A percentile compares a stretch with the other conserved stretches of the same genome.
Evolutionary conservation across 805 yeast species (phyloP).

Genomic region (Suhomyces sp.): DNA sequence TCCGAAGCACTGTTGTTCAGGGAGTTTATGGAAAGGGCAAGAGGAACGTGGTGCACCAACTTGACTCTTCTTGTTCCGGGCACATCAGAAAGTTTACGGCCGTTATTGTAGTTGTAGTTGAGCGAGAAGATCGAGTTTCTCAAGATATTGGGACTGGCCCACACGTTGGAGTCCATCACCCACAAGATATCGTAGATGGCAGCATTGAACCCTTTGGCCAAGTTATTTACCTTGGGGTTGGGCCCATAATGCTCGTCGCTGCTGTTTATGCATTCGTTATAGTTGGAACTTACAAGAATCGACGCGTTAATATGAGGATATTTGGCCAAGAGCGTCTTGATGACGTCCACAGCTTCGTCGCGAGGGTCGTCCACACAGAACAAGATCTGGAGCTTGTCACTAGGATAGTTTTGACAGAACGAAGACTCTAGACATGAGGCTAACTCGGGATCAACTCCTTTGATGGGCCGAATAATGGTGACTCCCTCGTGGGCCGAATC

Average conservation of each 20-base stretch:
- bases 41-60: constrained; percentile 79
- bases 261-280: constrained; percentile 7
- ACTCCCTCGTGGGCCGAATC: constrained; percentile 41
- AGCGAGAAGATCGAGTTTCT: constrained; percentile 58
- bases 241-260: constrained; percentile 65
- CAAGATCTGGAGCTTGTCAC: constrained; percentile 57
- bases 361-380: constrained; percentile 65
- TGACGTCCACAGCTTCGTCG: constrained; percentile 67
- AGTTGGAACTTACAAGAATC: constrained; percentile 42
- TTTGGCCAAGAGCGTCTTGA: constrained; percentile 44
- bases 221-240: constrained; percentile 84
- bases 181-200: constrained; percentile 76
- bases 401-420: constrained; percentile 66
- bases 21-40: constrained; percentile 46
- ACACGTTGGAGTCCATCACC: constrained; percentile 84
- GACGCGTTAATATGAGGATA: constrained; percentile 59
- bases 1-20: constrained; percentile 16
- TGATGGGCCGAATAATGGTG: constrained; percentile 75
- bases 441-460: constrained; percentile 79
- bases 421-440: constrained; percentile 64
- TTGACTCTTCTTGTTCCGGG: constrained; percentile 40
- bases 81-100: constrained; percentile 25
- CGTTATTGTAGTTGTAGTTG: constrained; percentile 51
- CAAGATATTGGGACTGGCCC: constrained; percentile 66
- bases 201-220: constrained; percentile 70